Conservation (phyloP, 192 early-diverging fungal genomes). For the Glomus cerebriforme region DNA sequence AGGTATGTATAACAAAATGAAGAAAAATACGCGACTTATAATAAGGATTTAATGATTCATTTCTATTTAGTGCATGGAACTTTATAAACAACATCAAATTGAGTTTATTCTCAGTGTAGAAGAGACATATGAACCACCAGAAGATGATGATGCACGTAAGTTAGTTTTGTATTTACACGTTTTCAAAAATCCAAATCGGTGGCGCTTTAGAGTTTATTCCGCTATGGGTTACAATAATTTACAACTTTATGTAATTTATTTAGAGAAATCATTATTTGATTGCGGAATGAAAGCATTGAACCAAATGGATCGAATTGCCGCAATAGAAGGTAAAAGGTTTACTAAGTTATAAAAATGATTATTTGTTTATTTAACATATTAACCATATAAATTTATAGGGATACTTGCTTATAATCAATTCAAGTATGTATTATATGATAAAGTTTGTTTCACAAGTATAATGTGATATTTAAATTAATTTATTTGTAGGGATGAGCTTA, state of each 20-base stretch:
- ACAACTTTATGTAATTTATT: conserved; percentile 17
- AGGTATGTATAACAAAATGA: conserved; percentile 27
- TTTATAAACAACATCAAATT: conserved; percentile 50
- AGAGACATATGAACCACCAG: conserved; percentile 72
- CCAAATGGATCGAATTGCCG: conserved; percentile 70
- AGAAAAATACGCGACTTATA: background rate
- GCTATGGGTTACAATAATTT: background rate
- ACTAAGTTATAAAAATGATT: no score
- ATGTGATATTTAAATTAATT: background rate
- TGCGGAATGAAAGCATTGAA: conserved; percentile 72
- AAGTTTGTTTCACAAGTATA: background rate
- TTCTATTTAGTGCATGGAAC: conserved; percentile 45
- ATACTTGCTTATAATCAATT: background rate
- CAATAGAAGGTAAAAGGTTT: conserved; percentile 62
- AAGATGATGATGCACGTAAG: conserved; percentile 65
- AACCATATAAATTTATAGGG: background rate
- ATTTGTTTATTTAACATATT: no score
- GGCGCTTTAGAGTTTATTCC: no score
- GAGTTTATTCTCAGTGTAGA: conserved; percentile 64
- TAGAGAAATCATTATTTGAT: conserved; percentile 71
- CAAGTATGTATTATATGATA: background rate
- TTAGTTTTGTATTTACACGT: background rate
- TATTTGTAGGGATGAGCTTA: conserved; percentile 52
- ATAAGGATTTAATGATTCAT: background rate
- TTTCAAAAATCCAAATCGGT: no score